Evolutionary conservation across 805 yeast species (phyloP).

Genomic region (Pichia membranifaciens): DNA sequence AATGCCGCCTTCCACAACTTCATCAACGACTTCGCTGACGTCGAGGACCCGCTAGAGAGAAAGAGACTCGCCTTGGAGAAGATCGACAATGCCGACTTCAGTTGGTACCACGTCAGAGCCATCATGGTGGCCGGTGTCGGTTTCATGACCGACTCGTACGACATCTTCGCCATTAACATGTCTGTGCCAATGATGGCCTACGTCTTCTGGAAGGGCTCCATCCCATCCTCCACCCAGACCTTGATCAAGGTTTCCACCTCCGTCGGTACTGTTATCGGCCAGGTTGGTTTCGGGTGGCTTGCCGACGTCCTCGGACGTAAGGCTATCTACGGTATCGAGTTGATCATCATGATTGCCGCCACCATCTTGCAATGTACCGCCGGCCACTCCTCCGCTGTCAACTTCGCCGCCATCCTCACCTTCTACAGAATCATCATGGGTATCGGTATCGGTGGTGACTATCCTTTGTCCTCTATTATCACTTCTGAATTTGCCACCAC

Average conservation of each 20-base stretch:
- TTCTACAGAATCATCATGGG: conserved; percentile 86
- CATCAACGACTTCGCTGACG: conserved; percentile 71
- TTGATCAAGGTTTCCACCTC: conserved; percentile 83
- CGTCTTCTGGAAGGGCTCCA: conserved; percentile 61
- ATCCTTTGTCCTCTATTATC: conserved; percentile 88
- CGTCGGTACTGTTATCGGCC: conserved; percentile 92
- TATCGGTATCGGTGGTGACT: conserved; percentile 97
- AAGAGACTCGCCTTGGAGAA: conserved; percentile 80
- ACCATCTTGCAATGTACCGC: conserved; percentile 71
- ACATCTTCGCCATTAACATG: conserved; percentile 83
- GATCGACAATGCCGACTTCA: conserved; percentile 72
- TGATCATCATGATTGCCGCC: conserved; percentile 76
- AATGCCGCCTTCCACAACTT: conserved; percentile 83
- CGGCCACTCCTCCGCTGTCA: conserved; percentile 67
- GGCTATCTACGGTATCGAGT: conserved; percentile 79
- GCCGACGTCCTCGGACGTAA: conserved; percentile 86
- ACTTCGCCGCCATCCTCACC: conserved; percentile 66
- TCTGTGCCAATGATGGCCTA: conserved; percentile 73
- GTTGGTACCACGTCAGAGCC: conserved; percentile 80
- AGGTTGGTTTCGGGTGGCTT: conserved; percentile 72
- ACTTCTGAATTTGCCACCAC: conserved; percentile 91
- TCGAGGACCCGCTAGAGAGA: conserved; percentile 81
- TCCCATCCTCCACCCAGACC: conserved; percentile 68
- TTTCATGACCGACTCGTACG: conserved; percentile 88
- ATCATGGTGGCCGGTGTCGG: conserved; percentile 89